A percentile compares a stretch with the other conserved stretches of the same genome.
phyloP scores from a whole-genome alignment of 2,329 filamentous ascomycete species.

The Ascochyta lentis region DNA sequence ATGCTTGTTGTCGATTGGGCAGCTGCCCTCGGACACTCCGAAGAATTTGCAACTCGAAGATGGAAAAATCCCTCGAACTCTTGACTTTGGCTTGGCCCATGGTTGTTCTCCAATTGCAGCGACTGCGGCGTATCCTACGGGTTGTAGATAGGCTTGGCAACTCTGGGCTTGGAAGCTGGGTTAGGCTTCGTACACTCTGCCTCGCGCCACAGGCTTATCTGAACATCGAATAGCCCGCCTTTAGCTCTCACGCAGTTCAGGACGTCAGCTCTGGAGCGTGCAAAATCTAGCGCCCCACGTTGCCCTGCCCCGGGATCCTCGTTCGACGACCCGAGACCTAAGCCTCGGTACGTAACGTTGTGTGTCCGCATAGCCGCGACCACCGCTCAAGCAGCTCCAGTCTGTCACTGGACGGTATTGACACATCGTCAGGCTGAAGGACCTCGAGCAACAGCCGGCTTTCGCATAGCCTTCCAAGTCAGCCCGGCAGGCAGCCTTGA shows the following conservation, averaged over 20 bases:
- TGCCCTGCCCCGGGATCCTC: background rate
- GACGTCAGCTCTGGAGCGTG: slow-evolving; percentile 1
- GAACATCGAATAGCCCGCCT: slow-evolving; percentile 16
- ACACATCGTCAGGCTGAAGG: background rate
- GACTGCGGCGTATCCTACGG: slow-evolving; percentile 16
- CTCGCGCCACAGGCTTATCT: slow-evolving; percentile 39
- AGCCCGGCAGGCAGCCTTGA: slow-evolving; percentile 3
- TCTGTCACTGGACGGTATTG: background rate
- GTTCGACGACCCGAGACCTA: slow-evolving; percentile 10
- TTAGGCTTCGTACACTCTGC: slow-evolving; percentile 27
- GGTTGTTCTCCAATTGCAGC: slow-evolving; percentile 34
- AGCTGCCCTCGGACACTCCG: slow-evolving; percentile 33
- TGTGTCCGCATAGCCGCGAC: slow-evolving; percentile 1
- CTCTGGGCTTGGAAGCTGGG: slow-evolving; percentile 35
- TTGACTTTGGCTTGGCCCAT: slow-evolving; percentile 37
- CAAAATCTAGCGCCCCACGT: background rate
- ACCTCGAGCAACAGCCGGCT: background rate
- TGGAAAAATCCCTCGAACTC: slow-evolving; percentile 27
- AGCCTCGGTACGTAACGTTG: slow-evolving; percentile 17
- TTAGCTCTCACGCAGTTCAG: background rate
- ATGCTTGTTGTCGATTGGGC: background rate
- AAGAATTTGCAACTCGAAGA: slow-evolving; percentile 18
- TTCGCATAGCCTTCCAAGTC: background rate
- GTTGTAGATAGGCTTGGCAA: slow-evolving; percentile 35
- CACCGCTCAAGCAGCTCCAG: background rate